Base-by-base conservation (phyloP, 2,329 filamentous ascomycete genomes). In the Apiospora pterosperma region DNA sequence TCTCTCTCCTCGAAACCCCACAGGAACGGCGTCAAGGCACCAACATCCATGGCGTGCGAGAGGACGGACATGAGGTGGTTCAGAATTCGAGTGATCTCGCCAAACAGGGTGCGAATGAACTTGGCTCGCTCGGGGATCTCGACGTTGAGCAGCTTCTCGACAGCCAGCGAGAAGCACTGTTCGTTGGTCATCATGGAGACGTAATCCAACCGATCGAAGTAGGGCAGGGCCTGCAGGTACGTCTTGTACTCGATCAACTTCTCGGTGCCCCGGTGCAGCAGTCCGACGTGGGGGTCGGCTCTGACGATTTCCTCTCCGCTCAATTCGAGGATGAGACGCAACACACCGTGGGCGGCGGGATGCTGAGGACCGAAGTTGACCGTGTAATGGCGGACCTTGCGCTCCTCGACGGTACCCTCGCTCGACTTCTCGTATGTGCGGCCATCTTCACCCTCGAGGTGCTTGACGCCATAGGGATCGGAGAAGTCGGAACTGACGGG, bases 111-210 rank as follows among this genome's bases (percentile, higher is more conserved):
- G 70, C 96, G 88, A 76, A 99, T 99, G 84, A 90, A 99, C 84
- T 99, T 98, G 73, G 96, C 96, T 75, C 96, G 87, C 69, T 96
- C 91, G 28, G 96, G 96, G 69, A 99, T 92, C 78, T 99, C 96
- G 70, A 99, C 85, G 80, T 99, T 99, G 74, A 99, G 85, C 67
- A 99, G 86, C 86, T 99, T 99, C 87, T 99, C 96, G 64, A 98
- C 95, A 23, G 93, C 96, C 70, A 99, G 86, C 41, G 93, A 89
- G 81, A 93, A 99, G 77, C 93, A 97, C 82, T 99, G 96, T 85
- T 99, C 96, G 81, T 99, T 99, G 75, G 96, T 99, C 96, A 99
- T 99, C 96, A 99, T 99, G 75, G 93, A 97, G 72, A 97, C 94
- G 80, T 99, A 99, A 81, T 99, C 96, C 79, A 99, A 86, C 73